phyloP scores from a whole-genome alignment of 495 filamentous ascomycete species.

The Chaetomium fimeti region DNA sequence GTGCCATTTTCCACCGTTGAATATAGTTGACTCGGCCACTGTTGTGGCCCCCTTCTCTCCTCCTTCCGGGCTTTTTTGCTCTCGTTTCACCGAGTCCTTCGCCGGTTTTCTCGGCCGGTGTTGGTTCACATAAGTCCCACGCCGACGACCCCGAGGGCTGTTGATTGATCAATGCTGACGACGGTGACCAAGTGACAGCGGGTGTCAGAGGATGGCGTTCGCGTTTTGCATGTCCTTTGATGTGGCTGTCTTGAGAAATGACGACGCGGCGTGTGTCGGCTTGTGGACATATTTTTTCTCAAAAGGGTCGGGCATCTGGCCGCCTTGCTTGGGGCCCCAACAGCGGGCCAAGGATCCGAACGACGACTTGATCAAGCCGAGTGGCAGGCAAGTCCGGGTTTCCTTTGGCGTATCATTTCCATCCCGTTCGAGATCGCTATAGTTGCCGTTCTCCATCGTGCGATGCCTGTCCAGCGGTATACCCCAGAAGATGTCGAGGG shows the following conservation, averaged over 20 bases:
- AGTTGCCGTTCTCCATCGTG: constrained; percentile 18
- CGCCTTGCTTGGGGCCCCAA: constrained; percentile 14
- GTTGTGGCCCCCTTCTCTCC: not conserved
- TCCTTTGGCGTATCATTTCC: not conserved
- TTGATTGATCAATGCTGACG: not conserved
- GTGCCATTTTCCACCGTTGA: constrained; percentile 19
- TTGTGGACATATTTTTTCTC: constrained; percentile 38
- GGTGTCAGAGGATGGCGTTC: constrained; percentile 37
- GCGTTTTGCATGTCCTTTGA: constrained; percentile 37
- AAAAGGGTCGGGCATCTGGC: not conserved
- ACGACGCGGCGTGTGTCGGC: constrained; percentile 43
- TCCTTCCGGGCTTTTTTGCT: not conserved
- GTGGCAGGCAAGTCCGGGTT: constrained; percentile 18
- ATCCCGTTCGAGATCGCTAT: constrained; percentile 10
- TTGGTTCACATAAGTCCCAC: not conserved
- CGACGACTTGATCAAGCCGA: constrained; percentile 25
- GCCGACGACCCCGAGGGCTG: not conserved
- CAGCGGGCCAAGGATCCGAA: constrained; percentile 17
- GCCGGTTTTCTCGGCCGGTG: not conserved
- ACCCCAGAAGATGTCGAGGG: not conserved
- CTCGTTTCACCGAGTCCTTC: not conserved
- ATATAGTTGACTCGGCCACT: constrained; percentile 15
- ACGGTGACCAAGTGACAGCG: not conserved
- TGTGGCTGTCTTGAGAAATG: constrained; percentile 46
- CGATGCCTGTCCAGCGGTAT: not conserved